Percentiles rank a stretch among this genome's conserved stretches.
These are phyloP conservation scores for Kazachstania kunashirensis DNA, from an alignment of 805 yeast genomes.

Conservation along the genomic window DNA sequence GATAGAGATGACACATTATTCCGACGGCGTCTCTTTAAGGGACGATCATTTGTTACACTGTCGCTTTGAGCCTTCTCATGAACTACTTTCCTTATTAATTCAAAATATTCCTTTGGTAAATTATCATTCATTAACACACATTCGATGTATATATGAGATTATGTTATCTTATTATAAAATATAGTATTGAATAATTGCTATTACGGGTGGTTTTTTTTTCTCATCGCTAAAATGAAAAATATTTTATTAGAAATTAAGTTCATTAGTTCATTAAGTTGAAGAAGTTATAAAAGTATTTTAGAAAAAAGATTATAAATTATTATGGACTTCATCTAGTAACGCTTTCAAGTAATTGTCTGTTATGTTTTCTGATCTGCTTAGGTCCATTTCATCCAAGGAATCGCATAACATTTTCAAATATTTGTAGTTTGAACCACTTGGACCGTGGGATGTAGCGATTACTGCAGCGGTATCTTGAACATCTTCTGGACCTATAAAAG, in stretches of 20 bases:
- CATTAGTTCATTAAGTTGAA: neutral
- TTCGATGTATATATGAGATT: too few relatives aligned
- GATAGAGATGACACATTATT: neutral
- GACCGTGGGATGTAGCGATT: conserved; percentile 54
- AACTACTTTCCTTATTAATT: conserved; percentile 23
- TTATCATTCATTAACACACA: conserved; percentile 17
- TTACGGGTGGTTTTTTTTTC: too few relatives aligned
- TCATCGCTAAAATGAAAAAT: too few relatives aligned
- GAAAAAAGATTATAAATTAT: neutral
- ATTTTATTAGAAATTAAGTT: neutral
- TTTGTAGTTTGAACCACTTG: conserved; percentile 73
- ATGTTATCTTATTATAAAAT: too few relatives aligned
- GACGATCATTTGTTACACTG: conserved; percentile 2
- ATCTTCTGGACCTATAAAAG: conserved; percentile 77
- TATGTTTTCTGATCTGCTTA: conserved; percentile 7
- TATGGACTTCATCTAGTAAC: conserved; percentile 25
- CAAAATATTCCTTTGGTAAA: conserved; percentile 26
- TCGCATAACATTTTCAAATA: conserved; percentile 49
- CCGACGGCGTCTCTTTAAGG: conserved; percentile 11
- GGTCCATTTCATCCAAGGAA: conserved; percentile 36
- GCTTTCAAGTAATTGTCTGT: conserved; percentile 37
- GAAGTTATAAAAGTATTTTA: neutral
- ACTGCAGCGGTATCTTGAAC: conserved; percentile 48
- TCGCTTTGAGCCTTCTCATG: conserved; percentile 13
- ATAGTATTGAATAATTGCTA: too few relatives aligned